phyloP scores from a whole-genome alignment of 108 stramenopile species.

The Skeletonema grethae region DNA sequence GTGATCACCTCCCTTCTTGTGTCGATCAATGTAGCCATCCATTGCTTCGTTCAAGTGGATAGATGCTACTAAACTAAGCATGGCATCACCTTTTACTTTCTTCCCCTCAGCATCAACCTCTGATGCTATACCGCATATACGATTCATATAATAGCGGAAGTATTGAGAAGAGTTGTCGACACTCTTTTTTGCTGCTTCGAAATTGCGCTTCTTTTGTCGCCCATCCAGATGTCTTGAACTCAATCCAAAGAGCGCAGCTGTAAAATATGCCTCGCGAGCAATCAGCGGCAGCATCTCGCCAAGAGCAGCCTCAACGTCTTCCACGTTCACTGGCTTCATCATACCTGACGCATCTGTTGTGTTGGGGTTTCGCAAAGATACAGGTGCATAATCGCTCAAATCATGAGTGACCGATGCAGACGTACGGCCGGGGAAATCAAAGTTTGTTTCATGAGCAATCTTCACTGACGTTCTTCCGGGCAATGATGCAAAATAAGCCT shows the following conservation, averaged over 20 bases:
- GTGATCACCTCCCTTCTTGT: conserved; percentile 89
- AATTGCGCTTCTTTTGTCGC: conserved; percentile 88
- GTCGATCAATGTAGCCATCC: conserved; percentile 87
- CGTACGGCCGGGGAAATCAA: conserved; percentile 32
- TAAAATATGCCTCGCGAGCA: conserved; percentile 89
- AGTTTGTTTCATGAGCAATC: conserved; percentile 39
- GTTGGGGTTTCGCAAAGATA: conserved; percentile 32
- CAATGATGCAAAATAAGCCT: conserved; percentile 83
- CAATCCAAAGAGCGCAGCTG: conserved; percentile 83
- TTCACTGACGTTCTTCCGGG: conserved; percentile 81
- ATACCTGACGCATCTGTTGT: conserved; percentile 29
- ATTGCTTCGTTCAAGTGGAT: conserved; percentile 86
- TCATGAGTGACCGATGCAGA: conserved; percentile 63
- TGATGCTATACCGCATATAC: conserved; percentile 80
- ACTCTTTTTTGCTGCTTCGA: conserved; percentile 80
- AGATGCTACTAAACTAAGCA: conserved; percentile 82
- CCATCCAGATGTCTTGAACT: conserved; percentile 81
- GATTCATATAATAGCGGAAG: conserved; percentile 83
- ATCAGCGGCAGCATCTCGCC: conserved; percentile 79
- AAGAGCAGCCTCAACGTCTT: conserved; percentile 73
- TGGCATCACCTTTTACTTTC: conserved; percentile 71
- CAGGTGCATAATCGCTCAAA: conserved; percentile 72
- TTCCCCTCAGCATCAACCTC: conserved; percentile 62
- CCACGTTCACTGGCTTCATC: conserved; percentile 73
- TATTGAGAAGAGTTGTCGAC: conserved; percentile 83